Percentiles rank a stretch among this genome's conserved stretches.
Evolutionary conservation across 2,329 filamentous ascomycete species (phyloP).

Genomic region (Aspergillus quadricinctus): DNA sequence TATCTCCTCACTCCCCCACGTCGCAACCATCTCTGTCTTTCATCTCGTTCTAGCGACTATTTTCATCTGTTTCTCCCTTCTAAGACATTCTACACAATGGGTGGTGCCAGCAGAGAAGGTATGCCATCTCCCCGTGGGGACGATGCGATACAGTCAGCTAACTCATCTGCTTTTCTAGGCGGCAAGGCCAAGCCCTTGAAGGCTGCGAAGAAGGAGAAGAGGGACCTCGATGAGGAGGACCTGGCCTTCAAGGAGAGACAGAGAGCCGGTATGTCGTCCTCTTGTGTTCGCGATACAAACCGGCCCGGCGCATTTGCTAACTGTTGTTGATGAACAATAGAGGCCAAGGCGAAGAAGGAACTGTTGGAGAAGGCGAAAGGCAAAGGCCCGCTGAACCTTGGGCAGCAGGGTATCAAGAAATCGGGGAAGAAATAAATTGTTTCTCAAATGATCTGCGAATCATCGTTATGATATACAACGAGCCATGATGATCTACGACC

Average conservation of each 20-base stretch:
- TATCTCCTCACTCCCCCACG: slow-evolving; percentile 3
- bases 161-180: slow-evolving; percentile 46
- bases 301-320: slow-evolving; percentile 1
- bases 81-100: slow-evolving; percentile 48
- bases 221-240: slow-evolving; percentile 84
- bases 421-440: slow-evolving; percentile 82
- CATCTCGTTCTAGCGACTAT: background rate
- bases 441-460: slow-evolving; percentile 3
- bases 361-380: slow-evolving; percentile 75
- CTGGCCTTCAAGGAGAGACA: slow-evolving; percentile 78
- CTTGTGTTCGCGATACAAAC: background rate
- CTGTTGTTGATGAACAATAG: slow-evolving; percentile 37
- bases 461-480: slow-evolving; percentile 18
- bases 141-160: background rate
- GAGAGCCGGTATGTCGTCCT: slow-evolving; percentile 63
- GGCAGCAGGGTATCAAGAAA: slow-evolving; percentile 92
- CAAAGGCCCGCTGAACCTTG: slow-evolving; percentile 84
- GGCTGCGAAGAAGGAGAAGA: slow-evolving; percentile 77
- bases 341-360: slow-evolving; percentile 81
- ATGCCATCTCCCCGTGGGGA: slow-evolving; percentile 13
- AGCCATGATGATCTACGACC: slow-evolving; percentile 20
- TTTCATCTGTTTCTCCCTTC: slow-evolving; percentile 2
- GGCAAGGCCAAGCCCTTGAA: slow-evolving; percentile 84
- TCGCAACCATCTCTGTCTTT: background rate
- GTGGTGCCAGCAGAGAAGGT: slow-evolving; percentile 65